Percentiles rank a stretch among this genome's conserved stretches.
These are phyloP conservation scores for Dioscorea dumetorum DNA, from an alignment of 106 monocot species.

Conservation along the genomic window DNA sequence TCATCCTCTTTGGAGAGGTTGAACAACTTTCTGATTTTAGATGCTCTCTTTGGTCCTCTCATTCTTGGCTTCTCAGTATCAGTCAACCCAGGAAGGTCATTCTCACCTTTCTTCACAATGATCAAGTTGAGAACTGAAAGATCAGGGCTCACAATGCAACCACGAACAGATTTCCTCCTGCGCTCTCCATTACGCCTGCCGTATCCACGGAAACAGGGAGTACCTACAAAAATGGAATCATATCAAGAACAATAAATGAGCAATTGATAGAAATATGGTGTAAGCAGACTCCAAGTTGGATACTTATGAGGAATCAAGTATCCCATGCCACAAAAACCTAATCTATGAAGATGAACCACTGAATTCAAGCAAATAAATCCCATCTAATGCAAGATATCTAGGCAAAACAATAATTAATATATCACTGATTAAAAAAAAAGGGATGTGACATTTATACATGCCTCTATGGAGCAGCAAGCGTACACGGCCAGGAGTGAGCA, in stretches of 20 bases:
- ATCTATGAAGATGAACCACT: no score
- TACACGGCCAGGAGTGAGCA: slow-evolving; percentile 47
- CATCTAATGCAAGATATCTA: no score
- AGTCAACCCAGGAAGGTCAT: slow-evolving; percentile 53
- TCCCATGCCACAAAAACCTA: no score
- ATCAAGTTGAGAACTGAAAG: slow-evolving; percentile 43
- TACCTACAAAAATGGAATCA: slow-evolving; percentile 8
- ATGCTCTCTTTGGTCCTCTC: slow-evolving; percentile 61
- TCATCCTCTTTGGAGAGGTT: slow-evolving; percentile 59
- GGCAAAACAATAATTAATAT: no score
- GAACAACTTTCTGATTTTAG: slow-evolving; percentile 57
- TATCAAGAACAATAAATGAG: no score
- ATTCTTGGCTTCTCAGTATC: slow-evolving; percentile 65
- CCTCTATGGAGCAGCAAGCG: slow-evolving; percentile 54
- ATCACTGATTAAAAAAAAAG: neutral
- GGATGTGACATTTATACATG: neutral
- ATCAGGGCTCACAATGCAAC: slow-evolving; percentile 48
- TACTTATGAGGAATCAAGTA: no score
- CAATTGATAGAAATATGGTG: no score
- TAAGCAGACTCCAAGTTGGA: no score
- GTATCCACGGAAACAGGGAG: slow-evolving; percentile 45
- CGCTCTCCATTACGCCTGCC: slow-evolving; percentile 49
- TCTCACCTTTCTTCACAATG: slow-evolving; percentile 53
- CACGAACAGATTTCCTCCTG: slow-evolving; percentile 48
- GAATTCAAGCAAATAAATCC: no score